Conservation (phyloP, 345 rosid genomes). For the Orychophragmus violaceus region DNA sequence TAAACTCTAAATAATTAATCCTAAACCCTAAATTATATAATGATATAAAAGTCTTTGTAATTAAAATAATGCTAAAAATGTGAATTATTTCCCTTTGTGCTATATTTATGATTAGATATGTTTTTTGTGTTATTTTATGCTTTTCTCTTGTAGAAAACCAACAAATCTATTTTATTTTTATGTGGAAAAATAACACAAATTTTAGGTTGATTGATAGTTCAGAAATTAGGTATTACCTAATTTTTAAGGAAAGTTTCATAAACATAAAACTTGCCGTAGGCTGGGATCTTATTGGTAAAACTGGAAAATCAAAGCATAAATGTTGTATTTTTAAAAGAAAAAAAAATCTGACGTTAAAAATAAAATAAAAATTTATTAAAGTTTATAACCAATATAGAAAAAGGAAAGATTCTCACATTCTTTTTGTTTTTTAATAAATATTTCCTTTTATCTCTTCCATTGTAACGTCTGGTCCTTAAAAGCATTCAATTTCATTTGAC, state of each 20-base stretch:
- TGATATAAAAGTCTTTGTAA: too few relatives aligned
- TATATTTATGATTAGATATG: too few relatives aligned
- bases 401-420: neutral
- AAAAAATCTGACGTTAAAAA: neutral
- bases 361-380: neutral
- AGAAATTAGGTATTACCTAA: neutral
- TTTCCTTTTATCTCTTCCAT: neutral
- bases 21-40: too few relatives aligned
- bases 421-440: neutral
- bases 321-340: neutral
- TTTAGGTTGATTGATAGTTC: neutral
- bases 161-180: too few relatives aligned
- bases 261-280: neutral
- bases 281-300: neutral
- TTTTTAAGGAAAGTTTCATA: neutral
- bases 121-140: too few relatives aligned
- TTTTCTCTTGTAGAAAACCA: too few relatives aligned
- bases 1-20: too few relatives aligned
- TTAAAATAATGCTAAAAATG: too few relatives aligned
- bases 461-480: conserved; percentile 22
- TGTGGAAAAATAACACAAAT: too few relatives aligned
- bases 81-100: too few relatives aligned
- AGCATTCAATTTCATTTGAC: conserved; percentile 22
- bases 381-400: neutral
- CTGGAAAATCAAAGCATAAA: neutral